These are phyloP conservation scores for Aspergillus cavernicola DNA, from an alignment of 495 filamentous ascomycete genomes.

Conservation along the genomic window DNA sequence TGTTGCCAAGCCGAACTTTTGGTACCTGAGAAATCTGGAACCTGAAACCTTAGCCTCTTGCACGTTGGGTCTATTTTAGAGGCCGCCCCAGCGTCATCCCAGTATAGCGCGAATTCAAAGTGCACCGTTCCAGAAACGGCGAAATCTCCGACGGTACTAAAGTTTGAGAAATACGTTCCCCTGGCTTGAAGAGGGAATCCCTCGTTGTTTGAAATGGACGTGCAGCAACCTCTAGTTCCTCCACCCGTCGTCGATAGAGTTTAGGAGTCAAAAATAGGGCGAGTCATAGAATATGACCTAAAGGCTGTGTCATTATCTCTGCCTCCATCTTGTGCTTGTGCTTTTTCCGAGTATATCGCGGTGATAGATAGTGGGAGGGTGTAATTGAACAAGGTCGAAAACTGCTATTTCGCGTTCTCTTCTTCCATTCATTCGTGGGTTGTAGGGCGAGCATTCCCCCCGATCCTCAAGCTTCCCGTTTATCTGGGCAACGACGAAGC, in stretches of 20 bases:
- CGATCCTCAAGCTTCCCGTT: too few species aligned
- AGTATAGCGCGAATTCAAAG: slow-evolving; percentile 7
- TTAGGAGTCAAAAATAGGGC: not conserved
- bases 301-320: not conserved
- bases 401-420: too few species aligned
- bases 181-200: not conserved
- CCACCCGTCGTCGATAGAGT: not conserved
- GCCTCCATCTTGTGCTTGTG: not conserved
- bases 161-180: slow-evolving; percentile 12
- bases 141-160: slow-evolving; percentile 20
- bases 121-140: slow-evolving; percentile 19
- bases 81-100: slow-evolving; percentile 10
- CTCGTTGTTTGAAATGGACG: slow-evolving; percentile 4
- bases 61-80: slow-evolving; percentile 6
- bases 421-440: too few species aligned
- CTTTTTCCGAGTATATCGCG: not conserved
- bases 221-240: not conserved
- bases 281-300: slow-evolving; percentile 1
- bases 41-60: slow-evolving; percentile 14
- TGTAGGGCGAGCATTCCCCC: too few species aligned
- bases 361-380: not conserved
- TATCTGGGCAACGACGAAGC: too few species aligned
- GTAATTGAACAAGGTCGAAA: not conserved
- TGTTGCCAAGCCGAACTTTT: slow-evolving; percentile 7
- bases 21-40: slow-evolving; percentile 6